Percentiles rank a stretch among this genome's conserved stretches.
Evolutionary conservation across 768 basidiomycete genomes (phyloP).

Genomic region (Pisolithus marmoratus): DNA sequence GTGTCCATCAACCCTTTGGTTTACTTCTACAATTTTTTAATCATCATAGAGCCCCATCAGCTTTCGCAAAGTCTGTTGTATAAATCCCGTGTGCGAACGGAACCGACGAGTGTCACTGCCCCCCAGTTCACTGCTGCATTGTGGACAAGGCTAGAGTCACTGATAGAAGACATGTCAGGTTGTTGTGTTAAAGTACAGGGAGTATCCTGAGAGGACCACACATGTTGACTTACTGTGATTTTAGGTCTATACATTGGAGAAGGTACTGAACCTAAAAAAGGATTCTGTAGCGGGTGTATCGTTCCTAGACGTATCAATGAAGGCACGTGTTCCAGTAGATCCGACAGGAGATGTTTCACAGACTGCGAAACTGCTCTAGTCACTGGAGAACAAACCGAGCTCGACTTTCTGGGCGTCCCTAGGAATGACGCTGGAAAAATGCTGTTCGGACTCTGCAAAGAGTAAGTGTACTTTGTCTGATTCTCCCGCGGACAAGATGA

Average conservation of each 20-base stretch:
- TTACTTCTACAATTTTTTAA: not conserved
- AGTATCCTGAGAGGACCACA: not conserved
- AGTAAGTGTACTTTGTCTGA: conserved; percentile 37
- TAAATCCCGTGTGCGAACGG: conserved; percentile 81
- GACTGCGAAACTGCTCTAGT: conserved; percentile 34
- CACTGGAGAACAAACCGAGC: conserved; percentile 87
- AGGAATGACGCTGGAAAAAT: conserved; percentile 73
- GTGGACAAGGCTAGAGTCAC: conserved; percentile 73
- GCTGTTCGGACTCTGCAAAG: conserved; percentile 74
- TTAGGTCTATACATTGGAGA: conserved; percentile 92
- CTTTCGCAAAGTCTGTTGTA: conserved; percentile 47
- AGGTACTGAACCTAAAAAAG: conserved; percentile 84
- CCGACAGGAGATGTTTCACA: too few species aligned
- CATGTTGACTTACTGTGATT: not conserved
- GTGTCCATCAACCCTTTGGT: not conserved
- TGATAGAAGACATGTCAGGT: conserved; percentile 85
- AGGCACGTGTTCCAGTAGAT: conserved; percentile 40
- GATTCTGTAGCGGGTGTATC: conserved; percentile 69
- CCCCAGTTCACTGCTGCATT: conserved; percentile 81
- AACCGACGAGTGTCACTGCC: conserved; percentile 83
- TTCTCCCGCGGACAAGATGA: not conserved
- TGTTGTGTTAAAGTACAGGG: conserved; percentile 78
- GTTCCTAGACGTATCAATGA: conserved; percentile 93
- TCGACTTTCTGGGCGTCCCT: conserved; percentile 87
- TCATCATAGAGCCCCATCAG: conserved; percentile 14